A percentile compares a stretch with the other conserved stretches of the same genome.
These are phyloP conservation scores for Melastoma malabathricum DNA, from an alignment of 345 rosid genomes.

Conservation along the genomic window DNA sequence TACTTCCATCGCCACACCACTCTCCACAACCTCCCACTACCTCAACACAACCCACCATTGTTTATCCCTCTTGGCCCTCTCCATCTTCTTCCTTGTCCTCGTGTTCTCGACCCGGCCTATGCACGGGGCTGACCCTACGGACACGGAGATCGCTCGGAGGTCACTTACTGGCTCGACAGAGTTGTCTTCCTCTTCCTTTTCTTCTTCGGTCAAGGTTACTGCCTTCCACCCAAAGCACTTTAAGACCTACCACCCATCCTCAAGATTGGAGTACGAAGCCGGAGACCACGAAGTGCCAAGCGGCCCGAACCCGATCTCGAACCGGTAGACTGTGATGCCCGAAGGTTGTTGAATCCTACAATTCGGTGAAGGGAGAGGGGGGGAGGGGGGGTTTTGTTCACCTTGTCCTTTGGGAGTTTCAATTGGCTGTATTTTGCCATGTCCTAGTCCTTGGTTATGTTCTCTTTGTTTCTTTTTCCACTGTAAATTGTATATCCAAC, in stretches of 20 bases:
- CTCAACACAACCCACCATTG: no score
- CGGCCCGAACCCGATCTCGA: slow-evolving; percentile 91
- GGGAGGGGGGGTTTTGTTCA: no score
- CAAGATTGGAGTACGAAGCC: slow-evolving; percentile 23
- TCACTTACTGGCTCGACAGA: slow-evolving; percentile 18
- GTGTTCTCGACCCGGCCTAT: slow-evolving; percentile 19
- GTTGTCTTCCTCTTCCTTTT: slow-evolving; percentile 10
- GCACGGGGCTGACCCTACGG: slow-evolving; percentile 5
- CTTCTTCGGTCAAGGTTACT: slow-evolving; percentile 14
- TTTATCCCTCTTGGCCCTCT: no score
- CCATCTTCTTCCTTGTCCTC: slow-evolving; percentile 23
- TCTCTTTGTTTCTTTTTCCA: slow-evolving; percentile 3
- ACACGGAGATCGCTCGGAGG: slow-evolving; percentile 5
- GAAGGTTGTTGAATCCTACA: no score
- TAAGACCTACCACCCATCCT: slow-evolving; percentile 1
- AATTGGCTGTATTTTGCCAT: background rate
- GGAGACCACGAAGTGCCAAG: slow-evolving; percentile 81
- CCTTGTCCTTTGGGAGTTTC: background rate
- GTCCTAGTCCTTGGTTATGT: no score
- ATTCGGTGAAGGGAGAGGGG: no score
- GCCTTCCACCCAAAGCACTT: slow-evolving; percentile 23
- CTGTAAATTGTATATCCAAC: slow-evolving; percentile 23
- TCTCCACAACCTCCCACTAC: no score
- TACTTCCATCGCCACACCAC: slow-evolving; percentile 6
- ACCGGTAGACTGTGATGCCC: slow-evolving; percentile 31